Conservation (phyloP, 148 eudicot genomes). For the Diospyros kaki region DNA sequence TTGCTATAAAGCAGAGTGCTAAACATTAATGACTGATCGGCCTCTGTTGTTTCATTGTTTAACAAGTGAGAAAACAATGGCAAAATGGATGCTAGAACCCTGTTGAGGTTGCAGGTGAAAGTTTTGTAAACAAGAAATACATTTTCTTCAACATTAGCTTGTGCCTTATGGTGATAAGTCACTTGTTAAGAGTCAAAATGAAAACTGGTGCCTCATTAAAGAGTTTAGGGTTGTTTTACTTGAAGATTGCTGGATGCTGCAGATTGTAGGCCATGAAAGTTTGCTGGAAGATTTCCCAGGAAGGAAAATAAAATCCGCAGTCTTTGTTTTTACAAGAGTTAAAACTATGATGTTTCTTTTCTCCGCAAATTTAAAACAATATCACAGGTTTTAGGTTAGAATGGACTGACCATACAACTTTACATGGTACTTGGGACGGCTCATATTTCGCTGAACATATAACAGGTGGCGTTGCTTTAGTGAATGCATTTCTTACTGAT, state of each 20-base stretch:
- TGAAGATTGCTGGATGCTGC: background rate
- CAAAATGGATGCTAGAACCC: too few relatives aligned
- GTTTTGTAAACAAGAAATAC: background rate
- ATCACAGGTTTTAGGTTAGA: too few relatives aligned
- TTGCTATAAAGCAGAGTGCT: background rate
- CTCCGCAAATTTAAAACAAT: too few relatives aligned
- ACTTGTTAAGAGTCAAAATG: too few relatives aligned
- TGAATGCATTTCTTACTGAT: conserved; percentile 4
- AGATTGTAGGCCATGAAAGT: background rate
- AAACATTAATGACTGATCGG: background rate
- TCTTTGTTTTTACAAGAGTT: background rate
- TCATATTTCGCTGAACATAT: background rate
- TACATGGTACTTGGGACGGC: background rate
- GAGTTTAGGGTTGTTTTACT: background rate
- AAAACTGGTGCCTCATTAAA: background rate
- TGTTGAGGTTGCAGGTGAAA: background rate
- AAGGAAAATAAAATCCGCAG: background rate
- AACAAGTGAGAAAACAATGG: too few relatives aligned
- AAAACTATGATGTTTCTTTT: background rate
- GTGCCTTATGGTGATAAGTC: background rate
- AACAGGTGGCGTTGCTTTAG: conserved; percentile 7
- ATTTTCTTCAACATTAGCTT: background rate
- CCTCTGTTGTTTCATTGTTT: too few relatives aligned
- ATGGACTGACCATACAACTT: too few relatives aligned
- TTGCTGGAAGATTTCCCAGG: too few relatives aligned